These are phyloP conservation scores for Acanthamoeba culbertsoni DNA, from an alignment of 208 protist species.

Conservation along the genomic window DNA sequence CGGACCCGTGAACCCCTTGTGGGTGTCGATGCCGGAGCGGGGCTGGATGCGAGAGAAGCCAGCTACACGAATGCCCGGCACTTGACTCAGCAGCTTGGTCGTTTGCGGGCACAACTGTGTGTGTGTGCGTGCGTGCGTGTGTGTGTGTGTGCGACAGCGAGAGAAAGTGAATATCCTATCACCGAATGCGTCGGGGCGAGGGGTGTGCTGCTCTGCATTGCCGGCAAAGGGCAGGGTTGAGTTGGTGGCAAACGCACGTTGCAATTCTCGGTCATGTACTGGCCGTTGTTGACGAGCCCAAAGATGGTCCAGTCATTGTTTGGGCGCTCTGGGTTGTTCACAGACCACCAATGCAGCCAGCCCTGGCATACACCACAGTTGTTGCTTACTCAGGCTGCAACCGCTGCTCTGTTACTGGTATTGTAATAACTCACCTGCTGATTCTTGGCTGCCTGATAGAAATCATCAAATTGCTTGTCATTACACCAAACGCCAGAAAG, in stretches of 20 bases:
- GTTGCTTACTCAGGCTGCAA: background rate
- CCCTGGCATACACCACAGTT: background rate
- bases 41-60: constrained; percentile 54
- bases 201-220: too few relatives aligned
- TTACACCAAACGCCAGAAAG: constrained; percentile 43
- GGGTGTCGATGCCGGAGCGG: constrained; percentile 54
- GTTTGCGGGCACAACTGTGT: constrained; percentile 9
- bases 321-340: constrained; percentile 37
- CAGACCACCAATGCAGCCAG: constrained; percentile 62
- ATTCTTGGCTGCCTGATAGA: constrained; percentile 49
- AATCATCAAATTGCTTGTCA: constrained; percentile 48
- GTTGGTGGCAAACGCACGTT: background rate
- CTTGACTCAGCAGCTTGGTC: constrained; percentile 37
- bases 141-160: background rate
- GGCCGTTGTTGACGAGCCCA: constrained; percentile 49
- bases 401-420: background rate
- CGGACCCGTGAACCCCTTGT: constrained; percentile 43
- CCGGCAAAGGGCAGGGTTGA: background rate
- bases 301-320: constrained; percentile 61
- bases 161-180: background rate
- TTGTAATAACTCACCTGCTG: background rate
- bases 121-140: background rate
- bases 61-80: constrained; percentile 38
- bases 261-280: constrained; percentile 60
- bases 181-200: background rate